Evolutionary conservation across 2,329 filamentous ascomycete genomes (phyloP).

Genomic region (Aureobasidium sp.): DNA sequence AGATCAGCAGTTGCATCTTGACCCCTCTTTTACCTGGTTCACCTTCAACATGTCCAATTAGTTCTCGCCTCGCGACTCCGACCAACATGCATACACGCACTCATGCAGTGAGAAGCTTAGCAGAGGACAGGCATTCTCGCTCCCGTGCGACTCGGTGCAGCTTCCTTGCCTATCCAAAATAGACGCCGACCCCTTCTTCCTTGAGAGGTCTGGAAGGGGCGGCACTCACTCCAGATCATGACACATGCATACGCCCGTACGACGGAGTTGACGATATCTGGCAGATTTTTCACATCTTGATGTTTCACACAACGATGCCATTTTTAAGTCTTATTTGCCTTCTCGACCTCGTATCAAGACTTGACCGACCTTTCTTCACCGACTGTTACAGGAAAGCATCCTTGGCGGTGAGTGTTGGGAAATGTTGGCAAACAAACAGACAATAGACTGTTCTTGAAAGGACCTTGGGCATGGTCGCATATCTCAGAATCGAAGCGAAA

Average conservation of each 20-base stretch:
- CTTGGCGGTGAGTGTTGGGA: neutral
- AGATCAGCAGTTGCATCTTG: neutral
- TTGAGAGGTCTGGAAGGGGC: neutral
- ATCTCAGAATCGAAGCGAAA: neutral
- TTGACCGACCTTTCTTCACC: neutral
- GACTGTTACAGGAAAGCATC: neutral
- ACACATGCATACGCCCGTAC: slow-evolving; percentile 5
- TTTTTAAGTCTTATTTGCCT: neutral
- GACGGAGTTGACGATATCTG: neutral
- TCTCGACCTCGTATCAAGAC: neutral
- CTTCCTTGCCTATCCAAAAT: neutral
- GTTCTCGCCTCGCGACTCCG: neutral
- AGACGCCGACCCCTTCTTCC: neutral
- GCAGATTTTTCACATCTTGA: neutral
- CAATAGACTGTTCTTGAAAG: neutral
- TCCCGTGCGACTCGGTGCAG: neutral
- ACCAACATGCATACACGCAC: neutral
- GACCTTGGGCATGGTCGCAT: slow-evolving; percentile 4
- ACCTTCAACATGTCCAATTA: neutral
- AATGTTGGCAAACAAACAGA: neutral
- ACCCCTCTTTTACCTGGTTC: neutral
- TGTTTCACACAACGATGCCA: neutral
- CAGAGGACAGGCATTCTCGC: neutral
- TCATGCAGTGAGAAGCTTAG: slow-evolving; percentile 9
- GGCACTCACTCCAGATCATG: neutral